These are phyloP conservation scores for Vachellia collinsii DNA, from an alignment of 306 rosid species.

Conservation along the genomic window DNA sequence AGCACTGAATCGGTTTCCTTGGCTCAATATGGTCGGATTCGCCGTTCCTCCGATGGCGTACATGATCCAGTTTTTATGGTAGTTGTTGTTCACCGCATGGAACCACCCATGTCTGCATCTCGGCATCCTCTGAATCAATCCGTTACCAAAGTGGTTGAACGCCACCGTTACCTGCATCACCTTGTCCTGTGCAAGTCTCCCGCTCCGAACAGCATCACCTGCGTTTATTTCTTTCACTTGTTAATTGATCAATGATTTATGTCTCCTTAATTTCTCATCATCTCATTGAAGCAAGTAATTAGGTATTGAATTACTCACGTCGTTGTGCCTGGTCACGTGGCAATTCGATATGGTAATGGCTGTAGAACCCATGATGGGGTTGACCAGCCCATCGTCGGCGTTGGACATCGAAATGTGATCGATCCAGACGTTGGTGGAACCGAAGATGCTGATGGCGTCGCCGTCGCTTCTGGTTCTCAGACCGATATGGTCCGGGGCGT, in stretches of 20 bases:
- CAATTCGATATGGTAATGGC: conserved; percentile 68
- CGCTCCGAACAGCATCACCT: conserved; percentile 76
- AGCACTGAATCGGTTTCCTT: conserved; percentile 86
- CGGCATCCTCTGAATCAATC: conserved; percentile 76
- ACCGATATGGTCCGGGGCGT: conserved; percentile 47
- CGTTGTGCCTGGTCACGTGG: conserved; percentile 69
- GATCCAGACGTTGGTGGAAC: conserved; percentile 60
- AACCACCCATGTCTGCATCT: conserved; percentile 69
- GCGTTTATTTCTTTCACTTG: neutral
- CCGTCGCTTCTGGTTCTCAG: conserved; percentile 55
- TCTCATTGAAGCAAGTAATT: neutral
- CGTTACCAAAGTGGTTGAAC: conserved; percentile 74
- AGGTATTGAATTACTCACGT: conserved; percentile 34
- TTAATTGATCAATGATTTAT: too few species aligned
- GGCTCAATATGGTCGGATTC: conserved; percentile 73
- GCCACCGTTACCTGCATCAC: conserved; percentile 70
- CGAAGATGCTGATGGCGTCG: conserved; percentile 58
- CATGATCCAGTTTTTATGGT: conserved; percentile 86
- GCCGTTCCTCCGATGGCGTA: conserved; percentile 90
- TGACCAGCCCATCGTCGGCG: conserved; percentile 61
- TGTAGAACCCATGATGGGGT: conserved; percentile 59
- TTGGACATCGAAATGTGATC: conserved; percentile 69
- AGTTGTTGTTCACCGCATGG: conserved; percentile 81
- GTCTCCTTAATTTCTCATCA: neutral
- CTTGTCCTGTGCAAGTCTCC: conserved; percentile 51